Base-by-base conservation (phyloP, 768 basidiomycete genomes). In the Mycena maculata region DNA sequence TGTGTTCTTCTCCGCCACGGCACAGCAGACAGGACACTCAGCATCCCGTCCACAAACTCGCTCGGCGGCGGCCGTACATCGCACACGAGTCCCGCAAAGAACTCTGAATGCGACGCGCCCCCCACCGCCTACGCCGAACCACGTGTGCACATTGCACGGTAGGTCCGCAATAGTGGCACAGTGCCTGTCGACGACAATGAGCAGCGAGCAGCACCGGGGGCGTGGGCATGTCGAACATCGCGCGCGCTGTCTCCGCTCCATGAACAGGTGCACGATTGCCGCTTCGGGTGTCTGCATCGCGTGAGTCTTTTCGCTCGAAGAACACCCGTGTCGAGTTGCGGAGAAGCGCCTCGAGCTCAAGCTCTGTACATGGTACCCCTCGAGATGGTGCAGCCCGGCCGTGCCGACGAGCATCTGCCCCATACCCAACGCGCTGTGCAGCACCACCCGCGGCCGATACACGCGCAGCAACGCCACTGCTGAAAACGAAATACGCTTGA, bases 191-290 rank as follows among this genome's bases (percentile, higher is more conserved):
- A 94, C 90, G 23, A 99, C 84, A 13, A 94, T 96, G 12, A 99
- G 86, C 6, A n/a, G n/a, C n/a, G n/a, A 99, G 82, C 15, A 99
- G 86, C n/a, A 99, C 87, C 4, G 96, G 97, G 73, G 99, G 86
- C 1, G 94, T 93, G 0, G 97, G 97, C 31, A 99, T 94, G 77
- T 96, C 99, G 50, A 99, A 87, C 39, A 99, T 91, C 0, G 95
- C 72, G 97, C 96, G 76, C 98, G 94, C 28, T 97, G 90, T 76
- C 98, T 99, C 1, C 96, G 98, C 77, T 99, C 98, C 23, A 96
- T 86, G 74, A 99, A 98, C 20, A 98, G 84, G 72, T 99, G 96
- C 5, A 98, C 95, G 59, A 98, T 90, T 2, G 94, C 92, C 1
- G 98, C 94, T 79, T 99, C 98, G 6, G 89, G 79, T 1, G 94